These are phyloP conservation scores for Ophiostoma himal-ulmi DNA, from an alignment of 2,329 filamentous ascomycete genomes.

Conservation along the genomic window DNA sequence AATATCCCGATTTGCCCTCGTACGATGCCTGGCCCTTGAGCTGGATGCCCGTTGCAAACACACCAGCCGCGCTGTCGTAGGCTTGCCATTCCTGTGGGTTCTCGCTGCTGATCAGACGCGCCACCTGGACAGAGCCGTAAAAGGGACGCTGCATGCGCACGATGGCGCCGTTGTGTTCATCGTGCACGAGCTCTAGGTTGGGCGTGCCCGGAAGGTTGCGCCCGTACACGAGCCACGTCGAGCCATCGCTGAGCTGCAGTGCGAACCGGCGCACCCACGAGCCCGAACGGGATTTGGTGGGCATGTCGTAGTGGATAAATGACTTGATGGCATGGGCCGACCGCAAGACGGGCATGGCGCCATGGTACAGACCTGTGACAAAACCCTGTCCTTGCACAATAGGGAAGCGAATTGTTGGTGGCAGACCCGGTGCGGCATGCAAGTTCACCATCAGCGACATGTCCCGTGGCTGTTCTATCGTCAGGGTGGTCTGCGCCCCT, in stretches of 20 bases:
- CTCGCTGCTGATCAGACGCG: constrained; percentile 61
- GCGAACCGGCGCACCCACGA: constrained; percentile 69
- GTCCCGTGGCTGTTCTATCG: constrained; percentile 49
- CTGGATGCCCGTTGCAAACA: constrained; percentile 60
- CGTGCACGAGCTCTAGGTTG: constrained; percentile 56
- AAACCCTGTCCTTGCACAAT: constrained; percentile 86
- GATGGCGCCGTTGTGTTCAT: constrained; percentile 59
- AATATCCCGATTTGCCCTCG: constrained; percentile 57
- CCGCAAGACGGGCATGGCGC: constrained; percentile 65
- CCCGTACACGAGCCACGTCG: constrained; percentile 75
- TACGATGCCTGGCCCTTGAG: constrained; percentile 53
- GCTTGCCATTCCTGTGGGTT: constrained; percentile 41
- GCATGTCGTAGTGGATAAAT: constrained; percentile 9
- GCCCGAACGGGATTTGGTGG: constrained; percentile 34
- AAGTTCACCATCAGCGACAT: constrained; percentile 65
- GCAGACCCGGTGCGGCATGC: constrained; percentile 38
- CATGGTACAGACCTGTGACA: constrained; percentile 69
- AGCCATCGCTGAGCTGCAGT: constrained; percentile 65
- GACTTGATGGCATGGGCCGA: constrained; percentile 43
- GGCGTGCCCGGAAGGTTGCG: constrained; percentile 50
- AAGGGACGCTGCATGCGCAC: constrained; percentile 59
- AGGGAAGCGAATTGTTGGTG: constrained; percentile 66
- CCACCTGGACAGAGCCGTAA: constrained; percentile 75
- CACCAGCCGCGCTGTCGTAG: constrained; percentile 72
- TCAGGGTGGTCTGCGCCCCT: constrained; percentile 49